A percentile compares a stretch with the other conserved stretches of the same genome.
Evolutionary conservation across 495 filamentous ascomycete genomes (phyloP).

Genomic region (Aspergillus panamensis): DNA sequence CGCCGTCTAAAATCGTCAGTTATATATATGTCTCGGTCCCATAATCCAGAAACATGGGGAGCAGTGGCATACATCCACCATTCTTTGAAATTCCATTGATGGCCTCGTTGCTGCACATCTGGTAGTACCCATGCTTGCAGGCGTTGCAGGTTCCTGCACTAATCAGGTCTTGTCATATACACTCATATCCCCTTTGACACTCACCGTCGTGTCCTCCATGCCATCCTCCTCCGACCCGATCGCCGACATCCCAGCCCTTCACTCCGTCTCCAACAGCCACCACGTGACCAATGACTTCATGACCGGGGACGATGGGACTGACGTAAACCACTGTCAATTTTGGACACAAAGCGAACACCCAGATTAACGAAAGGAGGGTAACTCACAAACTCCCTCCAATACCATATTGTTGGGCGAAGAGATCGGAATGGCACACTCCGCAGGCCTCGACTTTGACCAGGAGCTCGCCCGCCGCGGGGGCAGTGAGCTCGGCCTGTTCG

Average conservation of each 20-base stretch:
- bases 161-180: not conserved
- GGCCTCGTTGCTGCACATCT: constrained; percentile 50
- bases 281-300: constrained; percentile 53
- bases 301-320: constrained; percentile 50
- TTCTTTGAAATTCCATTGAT: constrained; percentile 52
- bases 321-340: not conserved
- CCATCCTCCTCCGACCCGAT: constrained; percentile 53
- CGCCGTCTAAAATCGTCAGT: constrained; percentile 40
- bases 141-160: constrained; percentile 37
- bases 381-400: constrained; percentile 41
- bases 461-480: constrained; percentile 41
- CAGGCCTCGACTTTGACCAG: constrained; percentile 53
- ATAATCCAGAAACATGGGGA: not conserved
- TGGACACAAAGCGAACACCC: not conserved
- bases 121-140: constrained; percentile 48
- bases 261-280: constrained; percentile 45
- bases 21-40: not conserved
- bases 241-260: constrained; percentile 42
- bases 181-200: not conserved
- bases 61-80: constrained; percentile 43
- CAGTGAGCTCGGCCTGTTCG: constrained; percentile 40
- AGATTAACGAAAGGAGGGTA: too few relatives aligned
- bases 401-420: constrained; percentile 31
- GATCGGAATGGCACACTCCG: constrained; percentile 52
- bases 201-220: constrained; percentile 51